These are phyloP conservation scores for Fusarium sp. DNA, from an alignment of 2,329 filamentous ascomycete genomes.

Conservation along the genomic window DNA sequence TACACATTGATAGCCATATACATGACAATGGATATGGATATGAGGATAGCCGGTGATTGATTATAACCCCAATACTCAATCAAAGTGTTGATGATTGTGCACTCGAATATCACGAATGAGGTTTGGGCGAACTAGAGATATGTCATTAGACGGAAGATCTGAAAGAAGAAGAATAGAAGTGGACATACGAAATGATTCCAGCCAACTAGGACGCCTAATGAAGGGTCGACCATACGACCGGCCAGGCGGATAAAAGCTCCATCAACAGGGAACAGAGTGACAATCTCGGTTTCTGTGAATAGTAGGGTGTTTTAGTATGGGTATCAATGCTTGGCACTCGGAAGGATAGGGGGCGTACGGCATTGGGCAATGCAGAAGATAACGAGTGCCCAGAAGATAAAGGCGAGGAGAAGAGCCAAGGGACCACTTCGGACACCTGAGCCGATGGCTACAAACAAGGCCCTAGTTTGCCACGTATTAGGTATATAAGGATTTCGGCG, in stretches of 20 bases:
- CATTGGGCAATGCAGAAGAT: background rate
- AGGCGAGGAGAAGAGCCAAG: background rate
- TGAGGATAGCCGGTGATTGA: background rate
- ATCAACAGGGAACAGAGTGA: background rate
- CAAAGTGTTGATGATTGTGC: background rate
- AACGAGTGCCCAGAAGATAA: background rate
- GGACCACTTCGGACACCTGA: background rate
- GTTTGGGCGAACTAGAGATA: background rate
- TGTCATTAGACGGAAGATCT: background rate
- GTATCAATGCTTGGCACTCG: background rate
- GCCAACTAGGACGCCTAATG: background rate
- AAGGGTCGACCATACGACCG: conserved; percentile 1
- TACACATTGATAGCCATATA: background rate
- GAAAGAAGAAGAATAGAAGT: background rate
- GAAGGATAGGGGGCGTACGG: background rate
- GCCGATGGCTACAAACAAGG: background rate
- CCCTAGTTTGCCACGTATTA: background rate
- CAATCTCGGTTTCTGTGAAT: background rate
- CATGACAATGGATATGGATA: background rate
- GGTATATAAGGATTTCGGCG: background rate
- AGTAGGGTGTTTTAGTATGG: background rate
- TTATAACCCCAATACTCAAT: conserved; percentile 1
- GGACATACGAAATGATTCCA: conserved; percentile 1
- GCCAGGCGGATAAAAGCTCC: background rate
- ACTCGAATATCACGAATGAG: background rate